A percentile compares a stretch with the other conserved stretches of the same genome.
Conservation (phyloP, 2,329 filamentous ascomycete genomes). For the Aspergillus latus region DNA sequence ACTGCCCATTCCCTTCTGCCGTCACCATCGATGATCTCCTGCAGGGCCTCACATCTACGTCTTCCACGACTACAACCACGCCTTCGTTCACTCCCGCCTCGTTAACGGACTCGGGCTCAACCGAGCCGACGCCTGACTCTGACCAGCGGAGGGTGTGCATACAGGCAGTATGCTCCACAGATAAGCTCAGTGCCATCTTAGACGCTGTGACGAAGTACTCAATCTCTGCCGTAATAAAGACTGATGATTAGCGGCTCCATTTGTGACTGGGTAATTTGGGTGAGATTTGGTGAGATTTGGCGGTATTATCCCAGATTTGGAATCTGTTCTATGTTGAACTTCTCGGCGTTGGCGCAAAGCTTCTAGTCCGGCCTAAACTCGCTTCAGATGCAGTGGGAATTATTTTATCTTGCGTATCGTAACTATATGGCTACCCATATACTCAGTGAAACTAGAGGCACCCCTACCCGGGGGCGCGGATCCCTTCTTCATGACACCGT, state of each 20-base stretch:
- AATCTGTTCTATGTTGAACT: too few relatives aligned
- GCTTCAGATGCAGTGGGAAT: too few relatives aligned
- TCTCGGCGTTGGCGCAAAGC: too few relatives aligned
- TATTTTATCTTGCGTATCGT: too few relatives aligned
- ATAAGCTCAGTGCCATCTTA: not conserved
- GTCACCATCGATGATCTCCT: not conserved
- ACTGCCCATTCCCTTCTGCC: not conserved
- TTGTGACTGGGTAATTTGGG: too few relatives aligned
- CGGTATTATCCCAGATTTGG: too few relatives aligned
- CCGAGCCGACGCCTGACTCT: not conserved
- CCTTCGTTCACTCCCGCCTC: not conserved
- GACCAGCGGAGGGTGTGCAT: not conserved
- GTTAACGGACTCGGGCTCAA: not conserved
- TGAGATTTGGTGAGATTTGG: too few relatives aligned
- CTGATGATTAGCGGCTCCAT: not conserved
- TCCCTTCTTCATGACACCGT: too few relatives aligned
- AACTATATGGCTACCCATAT: too few relatives aligned
- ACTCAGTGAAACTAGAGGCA: too few relatives aligned
- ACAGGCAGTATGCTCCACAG: not conserved
- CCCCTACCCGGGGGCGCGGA: too few relatives aligned
- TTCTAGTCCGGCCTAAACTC: too few relatives aligned
- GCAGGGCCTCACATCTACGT: not conserved
- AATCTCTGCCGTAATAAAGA: not conserved
- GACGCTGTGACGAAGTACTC: slow-evolving; percentile 2
- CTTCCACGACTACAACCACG: not conserved